Percentiles rank a stretch among this genome's conserved stretches.
Conservation (phyloP, 495 filamentous ascomycete genomes). For the Aspergillus panamensis region DNA sequence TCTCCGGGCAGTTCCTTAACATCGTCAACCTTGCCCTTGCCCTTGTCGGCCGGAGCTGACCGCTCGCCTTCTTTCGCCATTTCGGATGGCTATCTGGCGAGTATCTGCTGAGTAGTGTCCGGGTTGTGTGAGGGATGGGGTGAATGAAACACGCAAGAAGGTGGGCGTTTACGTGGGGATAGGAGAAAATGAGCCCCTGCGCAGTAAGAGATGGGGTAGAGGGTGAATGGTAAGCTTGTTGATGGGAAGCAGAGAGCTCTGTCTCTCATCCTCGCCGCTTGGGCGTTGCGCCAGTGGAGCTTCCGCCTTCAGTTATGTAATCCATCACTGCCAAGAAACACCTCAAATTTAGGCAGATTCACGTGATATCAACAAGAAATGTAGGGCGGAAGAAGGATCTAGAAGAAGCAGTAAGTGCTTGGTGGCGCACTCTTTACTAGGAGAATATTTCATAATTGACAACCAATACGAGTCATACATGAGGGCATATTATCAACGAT, state of each 20-base stretch:
- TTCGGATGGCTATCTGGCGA: slow-evolving; percentile 39
- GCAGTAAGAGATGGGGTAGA: slow-evolving; percentile 30
- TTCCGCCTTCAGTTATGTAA: slow-evolving; percentile 38
- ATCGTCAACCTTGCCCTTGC: slow-evolving; percentile 84
- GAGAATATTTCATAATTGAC: too few relatives aligned
- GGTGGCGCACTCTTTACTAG: too few relatives aligned
- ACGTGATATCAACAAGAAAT: slow-evolving; percentile 4
- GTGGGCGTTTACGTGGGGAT: slow-evolving; percentile 15
- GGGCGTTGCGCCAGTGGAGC: slow-evolving; percentile 39
- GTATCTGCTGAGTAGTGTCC: slow-evolving; percentile 16
- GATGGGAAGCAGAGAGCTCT: slow-evolving; percentile 40
- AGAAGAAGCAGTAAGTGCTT: too few relatives aligned
- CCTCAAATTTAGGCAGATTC: slow-evolving; percentile 1
- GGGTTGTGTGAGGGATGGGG: slow-evolving; percentile 4
- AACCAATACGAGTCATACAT: too few relatives aligned
- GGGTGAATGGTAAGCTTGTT: slow-evolving; percentile 41
- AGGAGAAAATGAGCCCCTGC: slow-evolving; percentile 22
- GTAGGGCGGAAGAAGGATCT: background rate
- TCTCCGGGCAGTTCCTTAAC: slow-evolving; percentile 53
- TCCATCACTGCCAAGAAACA: slow-evolving; percentile 23
- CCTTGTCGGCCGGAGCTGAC: slow-evolving; percentile 83
- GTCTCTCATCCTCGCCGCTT: slow-evolving; percentile 25
- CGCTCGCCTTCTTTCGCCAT: slow-evolving; percentile 94
- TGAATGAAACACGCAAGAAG: slow-evolving; percentile 1
- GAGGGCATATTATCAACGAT: too few relatives aligned